Percentiles rank a stretch among this genome's conserved stretches.
Evolutionary conservation across 495 filamentous ascomycete species (phyloP).

Genomic region (Aspergillus baeticus): DNA sequence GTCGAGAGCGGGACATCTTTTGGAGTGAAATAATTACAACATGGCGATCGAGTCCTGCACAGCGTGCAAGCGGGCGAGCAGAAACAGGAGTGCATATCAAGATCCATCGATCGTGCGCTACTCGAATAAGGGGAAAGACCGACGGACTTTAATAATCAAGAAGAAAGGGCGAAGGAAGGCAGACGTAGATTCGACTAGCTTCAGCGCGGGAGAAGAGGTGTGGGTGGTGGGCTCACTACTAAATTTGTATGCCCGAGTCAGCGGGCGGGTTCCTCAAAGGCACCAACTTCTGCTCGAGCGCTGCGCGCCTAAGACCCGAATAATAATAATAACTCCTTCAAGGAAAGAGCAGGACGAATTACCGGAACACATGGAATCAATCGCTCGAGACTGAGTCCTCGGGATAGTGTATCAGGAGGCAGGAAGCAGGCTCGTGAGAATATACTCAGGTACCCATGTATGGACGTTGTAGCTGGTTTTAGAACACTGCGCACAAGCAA

Average conservation of each 20-base stretch:
- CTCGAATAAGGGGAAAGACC: constrained; percentile 20
- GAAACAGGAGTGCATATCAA: constrained; percentile 5
- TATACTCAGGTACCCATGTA: too few relatives aligned
- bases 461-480: too few relatives aligned
- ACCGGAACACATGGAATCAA: too few relatives aligned
- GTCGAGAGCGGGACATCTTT: too few relatives aligned
- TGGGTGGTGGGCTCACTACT: not conserved
- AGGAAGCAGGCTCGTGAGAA: not conserved
- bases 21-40: not conserved
- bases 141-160: constrained; percentile 19
- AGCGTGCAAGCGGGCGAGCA: not conserved
- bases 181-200: not conserved
- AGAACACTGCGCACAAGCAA: not conserved
- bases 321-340: too few relatives aligned
- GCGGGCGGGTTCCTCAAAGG: not conserved
- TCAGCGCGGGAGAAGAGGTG: constrained; percentile 1
- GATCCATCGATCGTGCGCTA: constrained; percentile 27
- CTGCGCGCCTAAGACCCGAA: too few relatives aligned
- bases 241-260: constrained; percentile 11
- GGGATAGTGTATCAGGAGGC: too few relatives aligned
- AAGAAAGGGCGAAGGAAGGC: constrained; percentile 1
- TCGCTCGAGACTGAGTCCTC: too few relatives aligned
- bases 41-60: constrained; percentile 7
- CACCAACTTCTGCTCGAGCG: too few relatives aligned
- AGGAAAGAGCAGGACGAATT: too few relatives aligned